phyloP scores from a whole-genome alignment of 2,329 filamentous ascomycete species.

The Neofusicoccum parvum region DNA sequence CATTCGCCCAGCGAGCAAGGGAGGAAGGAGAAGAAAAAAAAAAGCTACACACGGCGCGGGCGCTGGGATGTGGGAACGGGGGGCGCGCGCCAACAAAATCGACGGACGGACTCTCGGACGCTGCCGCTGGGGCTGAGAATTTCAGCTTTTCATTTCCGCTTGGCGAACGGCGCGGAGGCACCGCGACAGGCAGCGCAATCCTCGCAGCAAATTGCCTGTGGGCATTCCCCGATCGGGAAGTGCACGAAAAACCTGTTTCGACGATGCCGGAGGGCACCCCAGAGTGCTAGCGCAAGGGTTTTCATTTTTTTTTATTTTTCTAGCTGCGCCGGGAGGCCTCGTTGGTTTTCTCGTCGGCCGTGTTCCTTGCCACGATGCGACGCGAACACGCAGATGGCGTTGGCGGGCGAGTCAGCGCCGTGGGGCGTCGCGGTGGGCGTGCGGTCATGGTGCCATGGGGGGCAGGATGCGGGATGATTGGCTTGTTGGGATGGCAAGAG shows the following conservation, averaged over 20 bases:
- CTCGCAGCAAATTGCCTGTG: conserved; percentile 2
- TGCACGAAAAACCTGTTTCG: conserved; percentile 11
- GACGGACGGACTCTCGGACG: too few species aligned
- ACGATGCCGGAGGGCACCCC: background rate
- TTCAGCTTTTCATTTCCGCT: background rate
- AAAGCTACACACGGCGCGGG: too few species aligned
- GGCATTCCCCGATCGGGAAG: conserved; percentile 10
- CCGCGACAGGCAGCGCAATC: background rate
- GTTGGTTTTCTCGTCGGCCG: background rate
- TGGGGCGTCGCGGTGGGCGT: background rate
- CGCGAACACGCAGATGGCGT: background rate
- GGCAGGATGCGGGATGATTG: background rate
- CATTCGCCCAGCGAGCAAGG: too few species aligned
- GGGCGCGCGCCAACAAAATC: too few species aligned
- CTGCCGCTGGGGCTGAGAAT: background rate
- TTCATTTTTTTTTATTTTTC: background rate
- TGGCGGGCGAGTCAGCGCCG: conserved; percentile 6
- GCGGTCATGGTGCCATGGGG: background rate
- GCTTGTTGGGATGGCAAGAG: conserved; percentile 30
- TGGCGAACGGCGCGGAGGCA: background rate
- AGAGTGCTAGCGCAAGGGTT: too few species aligned
- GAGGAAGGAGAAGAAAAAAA: too few species aligned
- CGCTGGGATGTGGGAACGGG: too few species aligned
- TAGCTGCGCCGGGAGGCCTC: too few species aligned
- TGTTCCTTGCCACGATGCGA: conserved; percentile 5